Percentiles rank a stretch among this genome's conserved stretches.
phyloP scores from a whole-genome alignment of 208 protist genomes.

The Trichomonas gallinae region DNA sequence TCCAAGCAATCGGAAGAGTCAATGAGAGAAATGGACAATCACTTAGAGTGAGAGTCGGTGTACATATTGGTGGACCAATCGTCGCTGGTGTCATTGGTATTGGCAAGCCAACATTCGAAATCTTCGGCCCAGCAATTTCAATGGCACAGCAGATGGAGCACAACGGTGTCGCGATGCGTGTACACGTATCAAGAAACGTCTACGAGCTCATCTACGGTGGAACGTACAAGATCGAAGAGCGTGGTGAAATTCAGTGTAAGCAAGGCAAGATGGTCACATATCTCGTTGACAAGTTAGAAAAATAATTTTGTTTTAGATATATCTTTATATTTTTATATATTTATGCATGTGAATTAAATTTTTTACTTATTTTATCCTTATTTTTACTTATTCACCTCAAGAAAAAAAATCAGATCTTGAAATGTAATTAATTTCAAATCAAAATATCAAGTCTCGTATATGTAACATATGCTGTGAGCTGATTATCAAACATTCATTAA shows the following conservation, averaged over 20 bases:
- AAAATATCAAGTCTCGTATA: too few species aligned
- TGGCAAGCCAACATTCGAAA: slow-evolving; percentile 15
- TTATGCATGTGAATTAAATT: too few species aligned
- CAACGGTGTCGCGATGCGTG: not conserved
- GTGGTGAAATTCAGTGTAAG: not conserved
- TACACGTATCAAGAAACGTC: not conserved
- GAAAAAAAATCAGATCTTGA: too few species aligned
- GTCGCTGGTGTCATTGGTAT: not conserved
- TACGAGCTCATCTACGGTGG: not conserved
- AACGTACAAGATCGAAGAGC: not conserved
- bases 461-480: too few species aligned
- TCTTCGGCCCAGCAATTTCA: not conserved
- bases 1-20: not conserved
- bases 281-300: not conserved
- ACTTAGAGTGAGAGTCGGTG: not conserved
- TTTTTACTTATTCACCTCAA: too few species aligned
- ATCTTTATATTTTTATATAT: too few species aligned
- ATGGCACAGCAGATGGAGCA: not conserved
- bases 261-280: not conserved
- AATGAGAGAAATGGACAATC: not conserved
- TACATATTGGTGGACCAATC: not conserved
- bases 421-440: too few species aligned
- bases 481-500: too few species aligned
- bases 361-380: too few species aligned
- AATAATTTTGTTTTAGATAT: not conserved